Conservation (phyloP, 768 basidiomycete genomes). For the Ramaria rubella region DNA sequence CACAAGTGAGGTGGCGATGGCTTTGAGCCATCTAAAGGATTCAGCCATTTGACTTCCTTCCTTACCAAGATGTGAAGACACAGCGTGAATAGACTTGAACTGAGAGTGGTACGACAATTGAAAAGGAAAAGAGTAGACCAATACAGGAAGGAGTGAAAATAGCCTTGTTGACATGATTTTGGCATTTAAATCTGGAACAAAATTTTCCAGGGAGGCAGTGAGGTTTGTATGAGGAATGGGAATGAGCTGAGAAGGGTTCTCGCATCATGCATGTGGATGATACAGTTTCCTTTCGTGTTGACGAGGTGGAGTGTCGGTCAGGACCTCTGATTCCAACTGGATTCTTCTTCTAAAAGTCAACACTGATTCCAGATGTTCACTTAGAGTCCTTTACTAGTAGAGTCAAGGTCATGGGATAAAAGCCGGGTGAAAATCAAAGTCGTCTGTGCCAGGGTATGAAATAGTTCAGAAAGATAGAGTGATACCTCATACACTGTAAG, state of each 20-base stretch:
- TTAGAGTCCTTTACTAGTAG: conserved; percentile 4
- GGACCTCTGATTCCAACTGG: too few species aligned
- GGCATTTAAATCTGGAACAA: conserved; percentile 9
- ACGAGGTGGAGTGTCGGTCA: too few species aligned
- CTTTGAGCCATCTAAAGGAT: conserved; percentile 45
- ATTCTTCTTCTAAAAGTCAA: too few species aligned
- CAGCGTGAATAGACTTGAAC: conserved; percentile 36
- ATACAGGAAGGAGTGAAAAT: conserved; percentile 50
- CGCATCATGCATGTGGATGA: not conserved
- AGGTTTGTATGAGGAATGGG: conserved; percentile 19
- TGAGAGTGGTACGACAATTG: conserved; percentile 50
- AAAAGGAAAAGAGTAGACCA: conserved; percentile 55
- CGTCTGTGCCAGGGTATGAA: conserved; percentile 49
- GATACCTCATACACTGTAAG: conserved; percentile 67
- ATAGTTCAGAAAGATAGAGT: conserved; percentile 55
- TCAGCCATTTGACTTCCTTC: conserved; percentile 19
- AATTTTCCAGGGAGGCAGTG: conserved; percentile 29
- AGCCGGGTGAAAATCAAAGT: conserved; percentile 58
- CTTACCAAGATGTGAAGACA: conserved; percentile 33
- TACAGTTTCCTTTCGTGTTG: not conserved
- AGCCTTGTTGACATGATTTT: conserved; percentile 31
- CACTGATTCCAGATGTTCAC: too few species aligned
- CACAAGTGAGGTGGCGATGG: conserved; percentile 47
- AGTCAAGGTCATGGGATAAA: conserved; percentile 33
- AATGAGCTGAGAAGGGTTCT: not conserved